A percentile compares a stretch with the other conserved stretches of the same genome.
These are phyloP conservation scores for Liriodendron chinense DNA, from an alignment of 164 flowering plant genomes.

Conservation along the genomic window DNA sequence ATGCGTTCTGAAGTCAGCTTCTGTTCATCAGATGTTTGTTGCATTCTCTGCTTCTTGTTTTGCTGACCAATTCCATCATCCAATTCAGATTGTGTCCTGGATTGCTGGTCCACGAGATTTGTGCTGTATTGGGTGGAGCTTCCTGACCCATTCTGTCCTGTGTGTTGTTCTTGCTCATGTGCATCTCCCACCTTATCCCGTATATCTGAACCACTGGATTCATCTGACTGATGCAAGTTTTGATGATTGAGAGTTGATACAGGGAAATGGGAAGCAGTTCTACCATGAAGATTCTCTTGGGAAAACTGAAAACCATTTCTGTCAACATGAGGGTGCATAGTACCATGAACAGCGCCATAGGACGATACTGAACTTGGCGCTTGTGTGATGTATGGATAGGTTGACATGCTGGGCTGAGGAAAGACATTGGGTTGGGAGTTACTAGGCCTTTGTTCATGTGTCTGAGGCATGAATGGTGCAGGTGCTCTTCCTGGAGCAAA, in stretches of 20 bases:
- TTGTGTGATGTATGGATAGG: constrained; percentile 10
- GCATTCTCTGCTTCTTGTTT: constrained; percentile 16
- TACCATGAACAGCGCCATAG: constrained; percentile 2
- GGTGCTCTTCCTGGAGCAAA: constrained; percentile 7
- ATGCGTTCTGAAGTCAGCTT: constrained; percentile 7
- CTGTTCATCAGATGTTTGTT: constrained; percentile 14
- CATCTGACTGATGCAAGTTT: constrained; percentile 13
- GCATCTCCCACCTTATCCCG: constrained; percentile 1
- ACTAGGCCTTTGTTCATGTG: not conserved
- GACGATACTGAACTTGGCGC: not conserved
- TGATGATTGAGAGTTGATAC: not conserved
- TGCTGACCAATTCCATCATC: constrained; percentile 13
- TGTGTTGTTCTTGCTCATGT: not conserved
- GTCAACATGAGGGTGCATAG: constrained; percentile 6
- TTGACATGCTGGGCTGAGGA: constrained; percentile 10
- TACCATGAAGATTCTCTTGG: constrained; percentile 1
- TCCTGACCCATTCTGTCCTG: constrained; percentile 1
- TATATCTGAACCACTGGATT: not conserved
- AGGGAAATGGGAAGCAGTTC: constrained; percentile 5
- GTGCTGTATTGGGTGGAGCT: not conserved
- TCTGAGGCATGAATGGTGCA: constrained; percentile 5
- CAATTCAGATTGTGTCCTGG: constrained; percentile 7
- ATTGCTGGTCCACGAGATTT: constrained; percentile 3
- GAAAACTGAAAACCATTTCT: constrained; percentile 6
- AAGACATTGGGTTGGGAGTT: not conserved